Evolutionary conservation across 345 rosid genomes (phyloP), one percentile per base, ranked within the genome.

Genomic region (Excoecaria agallocha): DNA sequence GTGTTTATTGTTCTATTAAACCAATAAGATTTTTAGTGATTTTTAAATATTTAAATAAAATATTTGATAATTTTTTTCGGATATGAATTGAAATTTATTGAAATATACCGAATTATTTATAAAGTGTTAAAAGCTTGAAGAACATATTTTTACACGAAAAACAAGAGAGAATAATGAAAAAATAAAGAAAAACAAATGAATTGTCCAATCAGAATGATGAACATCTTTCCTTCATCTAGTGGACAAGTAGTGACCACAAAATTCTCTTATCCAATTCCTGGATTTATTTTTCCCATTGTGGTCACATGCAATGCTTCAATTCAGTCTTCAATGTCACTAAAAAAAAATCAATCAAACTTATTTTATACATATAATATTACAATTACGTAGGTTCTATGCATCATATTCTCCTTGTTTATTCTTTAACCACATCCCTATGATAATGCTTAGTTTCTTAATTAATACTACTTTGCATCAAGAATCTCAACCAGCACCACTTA

Each of bases 271-370:
- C 79, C 70, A 74, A 41, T 70, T 25, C 49, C 75, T 30, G 1
- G 30, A 0, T 30, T 50, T 41, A 56, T 25, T 64, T 58, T 11
- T 72, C 25, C 49, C 63, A 41, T 70, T 66, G 74, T 37, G 48
- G 48, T 72, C 86, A 85, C 84, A 83, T 83, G 86, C 84, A 77
- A 35, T 76, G 75, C 65, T 67, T 41, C 38, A 46, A 55, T 55
- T 67, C 66, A 74, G 74, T 48, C 59, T 13, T 62, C 80, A 64
- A 74, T 49, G 55, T 51, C 58, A 60, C 68, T 72, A 2, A 46
- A 37, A 70, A 70, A 12, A 38, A 58, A 25, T 22, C 6, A 59
- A 65, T 39, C 20, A 30, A 63, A 45, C 6, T 43, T 24, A 25
- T 30, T 30, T 30, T 30, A 24, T 30, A 55, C 3, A 22, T 64